phyloP scores from a whole-genome alignment of 495 filamentous ascomycete genomes.

The Penicillium cosmopolitanum region DNA sequence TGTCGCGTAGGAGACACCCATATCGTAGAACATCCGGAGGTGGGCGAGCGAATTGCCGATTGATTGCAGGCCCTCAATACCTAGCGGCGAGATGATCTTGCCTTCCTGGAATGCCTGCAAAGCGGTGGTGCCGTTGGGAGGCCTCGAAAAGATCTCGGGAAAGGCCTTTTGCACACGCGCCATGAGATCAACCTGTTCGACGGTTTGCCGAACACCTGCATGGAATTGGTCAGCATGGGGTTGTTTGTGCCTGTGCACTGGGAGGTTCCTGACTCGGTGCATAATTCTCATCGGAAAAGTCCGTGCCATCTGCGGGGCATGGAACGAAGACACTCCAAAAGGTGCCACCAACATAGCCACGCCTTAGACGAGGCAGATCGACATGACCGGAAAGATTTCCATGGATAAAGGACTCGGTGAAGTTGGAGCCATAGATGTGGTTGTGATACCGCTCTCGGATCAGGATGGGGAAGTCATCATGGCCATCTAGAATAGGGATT shows the following conservation, averaged over 20 bases:
- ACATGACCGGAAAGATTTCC: constrained; percentile 73
- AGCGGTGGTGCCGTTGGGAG: constrained; percentile 60
- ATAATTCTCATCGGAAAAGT: constrained; percentile 78
- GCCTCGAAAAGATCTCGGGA: constrained; percentile 66
- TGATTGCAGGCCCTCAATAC: constrained; percentile 92
- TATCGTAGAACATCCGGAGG: constrained; percentile 70
- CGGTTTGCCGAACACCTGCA: constrained; percentile 67
- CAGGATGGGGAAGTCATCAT: constrained; percentile 83
- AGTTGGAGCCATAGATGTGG: constrained; percentile 74
- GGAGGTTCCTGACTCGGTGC: constrained; percentile 42
- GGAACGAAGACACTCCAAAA: constrained; percentile 91
- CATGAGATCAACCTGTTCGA: constrained; percentile 84
- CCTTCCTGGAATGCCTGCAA: constrained; percentile 60
- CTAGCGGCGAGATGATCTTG: constrained; percentile 70
- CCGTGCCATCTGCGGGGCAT: constrained; percentile 70
- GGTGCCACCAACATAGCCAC: constrained; percentile 61
- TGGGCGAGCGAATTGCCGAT: constrained; percentile 85
- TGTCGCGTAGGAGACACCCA: constrained; percentile 91
- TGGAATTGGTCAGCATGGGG: neutral
- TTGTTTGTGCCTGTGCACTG: neutral
- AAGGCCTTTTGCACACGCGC: constrained; percentile 68
- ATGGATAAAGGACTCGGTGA: constrained; percentile 68
- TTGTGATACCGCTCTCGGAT: constrained; percentile 72
- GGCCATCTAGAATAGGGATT: constrained; percentile 86
- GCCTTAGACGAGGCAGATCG: constrained; percentile 68